Evolutionary conservation across 164 flowering plant species (phyloP), one percentile per base, ranked within the genome.

Genomic region (Vitis rupestris): DNA sequence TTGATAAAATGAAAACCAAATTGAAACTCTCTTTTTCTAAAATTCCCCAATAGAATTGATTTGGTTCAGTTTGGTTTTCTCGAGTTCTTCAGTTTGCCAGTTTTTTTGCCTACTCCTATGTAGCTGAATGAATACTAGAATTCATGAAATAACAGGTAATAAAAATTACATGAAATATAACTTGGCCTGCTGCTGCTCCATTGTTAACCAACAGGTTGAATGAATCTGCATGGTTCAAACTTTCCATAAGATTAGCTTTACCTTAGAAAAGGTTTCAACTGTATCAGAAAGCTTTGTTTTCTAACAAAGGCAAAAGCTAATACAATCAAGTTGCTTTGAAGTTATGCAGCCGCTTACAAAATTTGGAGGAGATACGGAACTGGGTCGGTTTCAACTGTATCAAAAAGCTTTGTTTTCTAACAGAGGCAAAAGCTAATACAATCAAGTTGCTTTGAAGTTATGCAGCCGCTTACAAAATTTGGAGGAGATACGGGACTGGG

Each of bases 121-220:
- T 37, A 37, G 4, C 4, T 37, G 44, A 37, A 37, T 37, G 44
- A 37, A 37, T 37, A 37, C 44, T 3, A 37, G 16, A 56, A 27
- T 12, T 13, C 6, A 54, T 2, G 51, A 31, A 65, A 14, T n/a
- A 57, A 11, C 44, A 55, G 48, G 51, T 2, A 6, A 27, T 23
- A 8, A 63, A 27, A 31, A 67, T 72, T 77, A 92, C 98, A 72
- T 92, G 98, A 80, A 85, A 92, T 74, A 92, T 84, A 57, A 92
- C 98, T 79, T 92, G 98, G 60, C 98, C 98, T 8, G 97, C 97
- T 60, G 91, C 89, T 70, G 80, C 85, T 23, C 98, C 98, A 70
- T 76, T 90, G 82, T 93, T 93, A 60, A 87, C 92, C 80, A 93
- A 68, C 80, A 93, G 82, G 81, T 93, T 93, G 83, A 91, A 93